phyloP scores from a whole-genome alignment of 169 alveolate species.

The Miamiensis avidus region DNA sequence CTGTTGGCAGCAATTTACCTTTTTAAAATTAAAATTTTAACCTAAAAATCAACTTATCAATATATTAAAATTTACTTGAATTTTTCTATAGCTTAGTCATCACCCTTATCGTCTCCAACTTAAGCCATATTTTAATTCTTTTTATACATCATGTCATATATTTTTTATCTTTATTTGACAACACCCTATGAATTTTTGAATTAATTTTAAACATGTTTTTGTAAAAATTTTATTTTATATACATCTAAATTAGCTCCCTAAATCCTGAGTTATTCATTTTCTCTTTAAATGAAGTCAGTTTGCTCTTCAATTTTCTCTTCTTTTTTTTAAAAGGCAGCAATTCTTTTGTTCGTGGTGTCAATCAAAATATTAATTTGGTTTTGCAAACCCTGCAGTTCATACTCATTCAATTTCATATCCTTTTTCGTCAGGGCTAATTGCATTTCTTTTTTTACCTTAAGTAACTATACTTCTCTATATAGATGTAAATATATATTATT shows the following conservation, averaged over 20 bases:
- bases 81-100: constrained; percentile 40
- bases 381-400: constrained; percentile 67
- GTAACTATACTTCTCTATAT: constrained; percentile 65
- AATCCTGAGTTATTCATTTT: constrained; percentile 60
- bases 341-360: constrained; percentile 78
- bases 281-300: constrained; percentile 72
- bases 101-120: constrained; percentile 49
- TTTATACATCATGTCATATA: constrained; percentile 69
- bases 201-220: not conserved
- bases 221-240: not conserved
- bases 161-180: constrained; percentile 78
- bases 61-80: constrained; percentile 38
- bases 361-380: constrained; percentile 71
- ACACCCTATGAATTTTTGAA: constrained; percentile 44
- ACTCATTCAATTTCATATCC: constrained; percentile 48
- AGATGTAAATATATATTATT: too few species aligned
- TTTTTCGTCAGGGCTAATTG: constrained; percentile 64
- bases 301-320: constrained; percentile 75
- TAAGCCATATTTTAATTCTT: constrained; percentile 33
- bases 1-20: constrained; percentile 70
- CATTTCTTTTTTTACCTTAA: constrained; percentile 81
- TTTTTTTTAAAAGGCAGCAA: constrained; percentile 72
- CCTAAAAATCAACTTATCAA: not conserved
- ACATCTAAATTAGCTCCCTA: constrained; percentile 40
- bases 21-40: not conserved